These are phyloP conservation scores for Dillenia suffruticosa DNA, from an alignment of 164 flowering plant species.

Conservation along the genomic window DNA sequence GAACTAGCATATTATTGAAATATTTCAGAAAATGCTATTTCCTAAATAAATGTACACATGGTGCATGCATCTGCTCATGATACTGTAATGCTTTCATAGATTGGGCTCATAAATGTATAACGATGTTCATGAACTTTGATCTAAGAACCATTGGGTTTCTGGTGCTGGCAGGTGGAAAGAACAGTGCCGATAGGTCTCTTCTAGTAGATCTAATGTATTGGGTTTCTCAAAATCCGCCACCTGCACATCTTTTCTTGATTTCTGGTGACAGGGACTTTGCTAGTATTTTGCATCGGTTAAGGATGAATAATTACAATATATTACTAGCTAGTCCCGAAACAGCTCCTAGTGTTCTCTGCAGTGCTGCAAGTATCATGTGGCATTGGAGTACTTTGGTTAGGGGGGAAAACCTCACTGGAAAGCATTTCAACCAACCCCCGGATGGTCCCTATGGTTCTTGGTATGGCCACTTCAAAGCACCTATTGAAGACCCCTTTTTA, in stretches of 20 bases:
- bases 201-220: slow-evolving; percentile 70
- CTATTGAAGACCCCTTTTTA: slow-evolving; percentile 56
- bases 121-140: no score
- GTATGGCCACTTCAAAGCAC: slow-evolving; percentile 68
- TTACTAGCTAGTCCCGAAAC: slow-evolving; percentile 59
- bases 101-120: no score
- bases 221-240: slow-evolving; percentile 94
- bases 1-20: no score
- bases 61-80: no score
- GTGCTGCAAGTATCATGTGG: slow-evolving; percentile 96
- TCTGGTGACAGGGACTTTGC: slow-evolving; percentile 87
- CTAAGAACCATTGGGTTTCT: no score
- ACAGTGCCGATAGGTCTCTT: slow-evolving; percentile 81
- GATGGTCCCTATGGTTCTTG: slow-evolving; percentile 84
- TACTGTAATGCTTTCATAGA: no score
- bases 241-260: slow-evolving; percentile 84
- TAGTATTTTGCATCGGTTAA: slow-evolving; percentile 57
- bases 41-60: no score
- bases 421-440: slow-evolving; percentile 78
- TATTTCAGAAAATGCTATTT: no score
- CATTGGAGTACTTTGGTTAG: slow-evolving; percentile 60
- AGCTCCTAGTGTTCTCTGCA: slow-evolving; percentile 67
- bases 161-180: slow-evolving; percentile 66
- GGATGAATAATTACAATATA: slow-evolving; percentile 84
- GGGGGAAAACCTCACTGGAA: slow-evolving; percentile 67